Evolutionary conservation across 768 basidiomycete genomes (phyloP), one percentile per base, ranked within the genome.

Genomic region (Obba rivulosa): DNA sequence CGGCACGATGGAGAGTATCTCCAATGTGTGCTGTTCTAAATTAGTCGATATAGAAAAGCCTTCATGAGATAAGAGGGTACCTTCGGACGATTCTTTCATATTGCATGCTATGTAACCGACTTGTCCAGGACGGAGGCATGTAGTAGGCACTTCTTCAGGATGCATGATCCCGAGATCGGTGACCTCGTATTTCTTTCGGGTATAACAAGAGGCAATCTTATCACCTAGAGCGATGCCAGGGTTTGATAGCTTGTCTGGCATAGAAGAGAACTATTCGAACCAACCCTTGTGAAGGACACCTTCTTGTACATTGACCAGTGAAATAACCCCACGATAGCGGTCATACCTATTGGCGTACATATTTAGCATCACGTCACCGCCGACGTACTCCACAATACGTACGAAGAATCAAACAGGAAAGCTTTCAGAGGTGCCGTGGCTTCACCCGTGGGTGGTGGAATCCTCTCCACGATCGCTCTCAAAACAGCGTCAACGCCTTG

Each of bases 11-110:
- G 44, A 98, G 73, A 1, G 96, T 99, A 60, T 99, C 96, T 37
- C 96, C 96, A 53, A 98, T 85, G 61, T 87, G 85, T 20, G 94
- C 93, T 96, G 58, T 43, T 43, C 41, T 41, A 35, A 23, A n/a
- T 8, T 1, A 8, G 10, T 35, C 46, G 47, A 41, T 18, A 23
- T 13, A 31, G 13, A 21, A 43, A 20, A 22, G 21, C 17, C 34
- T 31, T 7, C 25, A 8, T 16, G 16, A 35, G 61, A 37, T 48
- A 31, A 31, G 28, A 31, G 13, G 13, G 28, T 31, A 92, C 93
- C 93, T 74, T 98, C 92, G 13, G 87, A 81, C 9, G 89, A 88
- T 57, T 96, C 87, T 65, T 97, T 99, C 95, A 99, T 98, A 62
- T 93, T 95, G 66, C 95, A 98, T 1, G 92, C 87, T 48, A 91